Conservation (phyloP, 768 basidiomycete species). For the Leucogyrophana mollusca region DNA sequence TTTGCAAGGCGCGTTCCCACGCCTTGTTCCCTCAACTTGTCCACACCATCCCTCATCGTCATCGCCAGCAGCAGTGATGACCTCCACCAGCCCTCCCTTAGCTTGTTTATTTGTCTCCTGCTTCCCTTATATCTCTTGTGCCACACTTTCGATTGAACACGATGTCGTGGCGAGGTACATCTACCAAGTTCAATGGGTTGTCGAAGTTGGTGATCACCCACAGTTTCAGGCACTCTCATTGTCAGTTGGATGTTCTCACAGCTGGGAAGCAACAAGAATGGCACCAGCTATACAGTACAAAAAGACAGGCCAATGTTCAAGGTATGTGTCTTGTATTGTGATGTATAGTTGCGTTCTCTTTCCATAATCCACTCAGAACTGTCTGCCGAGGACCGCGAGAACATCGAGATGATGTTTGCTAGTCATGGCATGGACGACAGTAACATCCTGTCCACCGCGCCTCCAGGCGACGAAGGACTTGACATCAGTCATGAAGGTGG, state of each 20-base stretch:
- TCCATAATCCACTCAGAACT: neutral
- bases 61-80: neutral
- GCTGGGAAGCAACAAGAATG: neutral
- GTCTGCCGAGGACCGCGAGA: neutral
- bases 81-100: slow-evolving; percentile 1
- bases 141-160: neutral
- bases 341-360: neutral
- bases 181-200: neutral
- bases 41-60: neutral
- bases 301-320: neutral
- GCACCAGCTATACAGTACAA: neutral
- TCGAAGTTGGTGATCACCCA: slow-evolving; percentile 2
- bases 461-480: slow-evolving; percentile 1
- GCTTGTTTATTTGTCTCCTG: neutral
- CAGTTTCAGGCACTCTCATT: neutral
- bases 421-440: neutral
- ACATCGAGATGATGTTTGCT: too few species aligned
- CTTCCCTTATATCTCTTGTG: neutral
- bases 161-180: neutral
- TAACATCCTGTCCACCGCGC: too few species aligned
- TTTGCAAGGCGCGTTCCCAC: neutral
- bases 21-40: neutral
- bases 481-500: slow-evolving; percentile 3
- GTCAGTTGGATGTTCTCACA: neutral
- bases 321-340: neutral